Percentiles rank a stretch among this genome's conserved stretches.
Conservation (phyloP, 257 asterid species). For the Jacaranda mimosifolia region DNA sequence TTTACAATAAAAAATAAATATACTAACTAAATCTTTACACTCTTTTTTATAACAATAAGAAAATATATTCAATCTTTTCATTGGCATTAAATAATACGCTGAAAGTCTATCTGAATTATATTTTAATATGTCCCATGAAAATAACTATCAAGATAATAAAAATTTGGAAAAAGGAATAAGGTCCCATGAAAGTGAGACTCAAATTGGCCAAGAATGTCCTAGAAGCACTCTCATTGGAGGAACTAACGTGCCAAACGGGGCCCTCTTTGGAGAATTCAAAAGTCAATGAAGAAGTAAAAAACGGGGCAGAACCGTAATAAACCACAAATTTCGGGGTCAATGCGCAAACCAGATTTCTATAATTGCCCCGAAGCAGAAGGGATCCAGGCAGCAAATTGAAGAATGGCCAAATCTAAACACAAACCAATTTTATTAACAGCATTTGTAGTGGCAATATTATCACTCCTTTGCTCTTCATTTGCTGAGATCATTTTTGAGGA, state of each 20-base stretch:
- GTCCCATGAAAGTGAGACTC: not conserved
- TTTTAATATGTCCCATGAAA: too few relatives aligned
- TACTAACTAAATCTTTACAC: too few relatives aligned
- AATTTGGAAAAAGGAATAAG: too few relatives aligned
- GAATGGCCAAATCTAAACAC: slow-evolving; percentile 54
- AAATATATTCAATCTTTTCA: too few relatives aligned
- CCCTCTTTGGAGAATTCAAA: slow-evolving; percentile 47
- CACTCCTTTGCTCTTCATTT: slow-evolving; percentile 47
- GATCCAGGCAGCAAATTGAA: not conserved
- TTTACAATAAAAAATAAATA: too few relatives aligned
- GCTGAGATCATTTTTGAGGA: slow-evolving; percentile 90
- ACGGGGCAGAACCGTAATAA: slow-evolving; percentile 46
- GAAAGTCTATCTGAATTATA: too few relatives aligned
- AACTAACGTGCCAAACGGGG: slow-evolving; percentile 46
- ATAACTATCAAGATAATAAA: too few relatives aligned
- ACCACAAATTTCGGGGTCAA: slow-evolving; percentile 31
- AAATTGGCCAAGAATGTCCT: slow-evolving; percentile 28
- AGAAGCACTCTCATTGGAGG: slow-evolving; percentile 56
- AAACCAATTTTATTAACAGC: slow-evolving; percentile 12
- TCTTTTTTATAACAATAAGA: too few relatives aligned
- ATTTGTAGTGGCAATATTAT: slow-evolving; percentile 29
- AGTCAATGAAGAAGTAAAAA: slow-evolving; percentile 20
- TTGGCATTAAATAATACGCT: too few relatives aligned
- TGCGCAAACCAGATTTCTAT: slow-evolving; percentile 24
- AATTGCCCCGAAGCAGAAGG: slow-evolving; percentile 29